These are phyloP conservation scores for Backusella psychrophila DNA, from an alignment of 192 early-diverging fungal species.

Conservation along the genomic window DNA sequence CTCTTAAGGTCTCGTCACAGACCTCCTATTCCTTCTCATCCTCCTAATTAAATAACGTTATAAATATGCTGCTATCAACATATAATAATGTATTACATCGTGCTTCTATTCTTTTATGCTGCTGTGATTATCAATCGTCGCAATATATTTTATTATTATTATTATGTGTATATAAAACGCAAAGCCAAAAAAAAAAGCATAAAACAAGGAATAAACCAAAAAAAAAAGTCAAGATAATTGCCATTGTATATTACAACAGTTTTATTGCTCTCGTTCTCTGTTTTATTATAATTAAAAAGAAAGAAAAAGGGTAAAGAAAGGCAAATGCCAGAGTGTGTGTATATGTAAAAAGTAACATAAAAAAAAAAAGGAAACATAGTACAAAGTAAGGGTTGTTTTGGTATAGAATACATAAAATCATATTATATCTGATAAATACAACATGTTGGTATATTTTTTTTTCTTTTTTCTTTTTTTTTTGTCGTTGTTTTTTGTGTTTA, in stretches of 20 bases:
- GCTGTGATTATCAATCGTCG: not conserved
- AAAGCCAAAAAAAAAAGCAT: not conserved
- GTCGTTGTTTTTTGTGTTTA: not conserved
- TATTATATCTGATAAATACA: not conserved
- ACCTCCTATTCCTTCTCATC: constrained; percentile 19
- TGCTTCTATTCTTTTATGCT: not conserved
- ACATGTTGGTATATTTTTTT: not conserved
- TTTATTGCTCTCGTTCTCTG: not conserved
- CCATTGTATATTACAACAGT: not conserved
- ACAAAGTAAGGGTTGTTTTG: not conserved
- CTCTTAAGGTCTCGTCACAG: constrained; percentile 13
- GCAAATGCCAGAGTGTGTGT: not conserved
- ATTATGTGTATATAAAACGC: not conserved
- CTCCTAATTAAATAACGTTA: constrained; percentile 3
- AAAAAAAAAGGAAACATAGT: not conserved
- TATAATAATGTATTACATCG: not conserved
- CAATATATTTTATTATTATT: not conserved
- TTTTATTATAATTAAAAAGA: not conserved
- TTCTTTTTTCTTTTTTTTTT: not conserved
- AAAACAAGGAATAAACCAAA: not conserved
- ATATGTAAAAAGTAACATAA: too few relatives aligned
- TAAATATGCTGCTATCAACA: not conserved
- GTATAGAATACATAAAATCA: not conserved
- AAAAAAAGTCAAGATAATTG: not conserved
- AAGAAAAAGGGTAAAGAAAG: not conserved